These are phyloP conservation scores for Nicotiana obtusifolia DNA, from an alignment of 257 asterid species.

Conservation along the genomic window DNA sequence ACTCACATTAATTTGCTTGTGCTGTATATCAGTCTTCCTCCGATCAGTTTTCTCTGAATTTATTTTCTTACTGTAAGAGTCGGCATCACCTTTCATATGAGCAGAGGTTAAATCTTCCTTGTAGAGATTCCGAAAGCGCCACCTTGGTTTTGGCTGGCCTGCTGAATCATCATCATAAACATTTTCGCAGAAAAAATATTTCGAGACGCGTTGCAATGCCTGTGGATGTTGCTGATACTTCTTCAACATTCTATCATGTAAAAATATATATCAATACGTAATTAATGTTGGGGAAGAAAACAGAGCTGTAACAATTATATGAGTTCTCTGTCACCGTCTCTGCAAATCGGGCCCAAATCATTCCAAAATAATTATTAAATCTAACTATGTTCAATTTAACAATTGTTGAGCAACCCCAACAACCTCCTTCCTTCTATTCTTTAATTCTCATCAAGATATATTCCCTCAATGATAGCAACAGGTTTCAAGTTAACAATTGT, in stretches of 20 bases:
- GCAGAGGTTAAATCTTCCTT: constrained; percentile 24
- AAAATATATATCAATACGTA: constrained; percentile 10
- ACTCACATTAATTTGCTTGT: constrained; percentile 40
- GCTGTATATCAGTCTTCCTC: constrained; percentile 25
- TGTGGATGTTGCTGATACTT: constrained; percentile 34
- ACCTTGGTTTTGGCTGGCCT: constrained; percentile 48
- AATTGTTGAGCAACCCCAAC: background rate
- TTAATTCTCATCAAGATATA: background rate
- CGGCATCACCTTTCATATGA: constrained; percentile 17
- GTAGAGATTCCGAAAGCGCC: constrained; percentile 49
- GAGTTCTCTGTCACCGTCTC: too few relatives aligned
- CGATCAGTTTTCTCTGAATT: constrained; percentile 19
- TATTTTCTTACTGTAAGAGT: constrained; percentile 15
- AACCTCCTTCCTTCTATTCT: background rate
- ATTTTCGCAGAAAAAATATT: constrained; percentile 59
- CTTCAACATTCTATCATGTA: constrained; percentile 48
- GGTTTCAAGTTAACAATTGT: background rate
- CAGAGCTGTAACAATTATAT: background rate
- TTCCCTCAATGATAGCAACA: background rate
- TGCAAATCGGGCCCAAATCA: too few relatives aligned
- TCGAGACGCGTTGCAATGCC: constrained; percentile 39
- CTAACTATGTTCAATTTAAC: background rate
- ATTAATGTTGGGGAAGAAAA: background rate
- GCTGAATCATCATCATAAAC: constrained; percentile 52
- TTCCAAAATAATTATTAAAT: background rate